Base-by-base conservation (phyloP, 129 eudicot genomes). In the Dittrichia graveolens region DNA sequence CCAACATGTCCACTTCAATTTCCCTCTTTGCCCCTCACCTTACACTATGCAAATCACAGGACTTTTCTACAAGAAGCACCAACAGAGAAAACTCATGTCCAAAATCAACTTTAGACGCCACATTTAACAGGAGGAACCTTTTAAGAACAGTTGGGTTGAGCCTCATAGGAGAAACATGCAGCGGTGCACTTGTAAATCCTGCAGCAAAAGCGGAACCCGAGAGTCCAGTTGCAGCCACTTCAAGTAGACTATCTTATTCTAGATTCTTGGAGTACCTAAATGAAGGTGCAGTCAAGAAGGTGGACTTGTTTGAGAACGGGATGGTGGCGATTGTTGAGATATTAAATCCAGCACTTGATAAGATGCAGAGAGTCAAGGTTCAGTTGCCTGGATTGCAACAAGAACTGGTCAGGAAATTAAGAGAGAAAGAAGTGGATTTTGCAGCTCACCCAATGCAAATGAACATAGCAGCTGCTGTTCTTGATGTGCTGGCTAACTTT, bases 371-470 rank as follows among this genome's bases (percentile, higher is more conserved):
- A 44, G 97, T 91, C 39, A 85, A 69, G 71, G 75, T 91, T 18
- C 97, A 91, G 82, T 61, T 91, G 57, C 95, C 97, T 5, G 95
- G 97, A 52, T 68, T 91, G 72, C 95, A 83, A 6, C 74, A 41
- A 63, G 78, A 84, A 31, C 75, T 91, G 6, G 19, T 91, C 57
- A 82, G 87, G 77, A 84, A 88, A 60, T 59, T 88, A 38, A 78
- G 72, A 66, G 97, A 88, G 59, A 88, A 85, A 77, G 80, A 78
- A 35, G 90, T 88, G 37, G 92, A 88, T 76, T 88, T 91, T 79
- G 90, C 90, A 18, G 95, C 92, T 67, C 88, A 91, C 73, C 95
- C 88, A 1, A 38, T 47, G 72, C 86, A 85, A 48, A 65, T 35
- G 71, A 80, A 80, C 69, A 70, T 78, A 11, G 64, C 34, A 14